Evolutionary conservation across 129 eudicot genomes (phyloP).

Genomic region (Helianthus annuus): HanXRQr2.0-SUNRISE NC_035443.2:148084477-148084976

Average conservation of each 20-base stretch:
- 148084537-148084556: slow-evolving; percentile 75
- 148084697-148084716: slow-evolving; percentile 13
- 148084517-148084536: slow-evolving; percentile 90
- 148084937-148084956: slow-evolving; percentile 79
- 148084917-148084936: slow-evolving; percentile 66
- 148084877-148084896: slow-evolving; percentile 70
- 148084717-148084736: slow-evolving; percentile 38
- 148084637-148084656: slow-evolving; percentile 44
- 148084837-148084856: slow-evolving; percentile 80
- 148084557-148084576: slow-evolving; percentile 53
- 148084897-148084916: slow-evolving; percentile 68
- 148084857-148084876: slow-evolving; percentile 57
- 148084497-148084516: slow-evolving; percentile 82
- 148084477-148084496: slow-evolving; percentile 76
- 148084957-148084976: slow-evolving; percentile 86
- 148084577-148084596: slow-evolving; percentile 67
- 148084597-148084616: slow-evolving; percentile 48
- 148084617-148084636: slow-evolving; percentile 76
- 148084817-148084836: slow-evolving; percentile 56
- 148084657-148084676: slow-evolving; percentile 46
- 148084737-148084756: slow-evolving; percentile 87
- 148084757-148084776: slow-evolving; percentile 81
- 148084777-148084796: slow-evolving; percentile 74
- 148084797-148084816: slow-evolving; percentile 51
- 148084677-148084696: slow-evolving; percentile 27